Percentiles rank a stretch among this genome's conserved stretches.
phyloP scores from a whole-genome alignment of 2,329 filamentous ascomycete genomes.

The Aspergillus sp. region DNA sequence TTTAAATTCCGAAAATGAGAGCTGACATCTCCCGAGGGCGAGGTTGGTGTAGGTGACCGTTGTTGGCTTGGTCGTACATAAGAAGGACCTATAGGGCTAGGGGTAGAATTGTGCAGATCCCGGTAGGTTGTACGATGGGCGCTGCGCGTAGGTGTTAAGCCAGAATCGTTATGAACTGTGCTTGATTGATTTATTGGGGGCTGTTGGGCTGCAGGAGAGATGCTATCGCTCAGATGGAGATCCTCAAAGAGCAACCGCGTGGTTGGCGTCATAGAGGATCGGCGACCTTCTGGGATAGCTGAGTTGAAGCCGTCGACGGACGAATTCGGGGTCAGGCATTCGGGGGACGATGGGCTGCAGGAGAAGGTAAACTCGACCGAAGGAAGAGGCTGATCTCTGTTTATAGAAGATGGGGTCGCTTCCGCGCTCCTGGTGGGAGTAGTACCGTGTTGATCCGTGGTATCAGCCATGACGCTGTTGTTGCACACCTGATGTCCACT shows the following conservation, averaged over 20 bases:
- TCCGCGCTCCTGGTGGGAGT: too few relatives aligned
- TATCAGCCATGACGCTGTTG: too few relatives aligned
- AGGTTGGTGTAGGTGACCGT: not conserved
- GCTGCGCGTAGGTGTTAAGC: not conserved
- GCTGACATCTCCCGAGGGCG: not conserved
- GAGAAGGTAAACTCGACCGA: conserved; percentile 13
- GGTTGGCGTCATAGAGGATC: conserved; percentile 2
- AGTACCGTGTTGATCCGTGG: too few relatives aligned
- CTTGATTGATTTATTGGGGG: too few relatives aligned
- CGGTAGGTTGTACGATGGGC: conserved; percentile 9
- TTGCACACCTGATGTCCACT: too few relatives aligned
- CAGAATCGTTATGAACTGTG: not conserved
- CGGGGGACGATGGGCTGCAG: conserved; percentile 4
- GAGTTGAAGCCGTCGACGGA: conserved; percentile 1
- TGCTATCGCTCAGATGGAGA: not conserved
- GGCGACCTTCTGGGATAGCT: not conserved
- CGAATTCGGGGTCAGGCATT: conserved; percentile 6
- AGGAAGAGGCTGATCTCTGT: not conserved
- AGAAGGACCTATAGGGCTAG: conserved; percentile 1
- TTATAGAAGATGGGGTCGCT: too few relatives aligned
- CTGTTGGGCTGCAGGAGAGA: not conserved
- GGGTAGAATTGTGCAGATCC: conserved; percentile 13
- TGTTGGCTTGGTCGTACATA: not conserved
- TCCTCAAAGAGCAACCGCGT: not conserved
- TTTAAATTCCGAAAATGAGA: too few relatives aligned